phyloP scores from a whole-genome alignment of 78 protist genomes.

The Dictyostelium discoideum region DNA sequence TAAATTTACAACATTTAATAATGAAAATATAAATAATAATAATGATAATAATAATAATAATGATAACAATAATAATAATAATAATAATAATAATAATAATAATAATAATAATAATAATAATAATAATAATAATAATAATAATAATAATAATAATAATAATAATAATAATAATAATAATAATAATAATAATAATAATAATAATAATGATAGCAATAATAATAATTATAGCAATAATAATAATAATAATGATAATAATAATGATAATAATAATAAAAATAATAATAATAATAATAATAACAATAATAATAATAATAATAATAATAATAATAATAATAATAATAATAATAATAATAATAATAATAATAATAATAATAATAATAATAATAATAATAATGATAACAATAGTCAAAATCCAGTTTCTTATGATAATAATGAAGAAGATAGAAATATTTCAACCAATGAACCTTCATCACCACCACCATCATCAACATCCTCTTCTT shows the following conservation, averaged over 20 bases:
- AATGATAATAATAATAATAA: neutral
- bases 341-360: neutral
- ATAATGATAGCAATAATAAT: too few species aligned
- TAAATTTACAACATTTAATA: constrained; percentile 33
- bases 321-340: neutral
- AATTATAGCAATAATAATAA: neutral
- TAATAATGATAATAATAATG: too few species aligned
- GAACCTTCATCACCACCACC: neutral
- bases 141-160: too few species aligned
- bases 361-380: neutral
- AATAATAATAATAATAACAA: too few species aligned
- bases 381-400: too few species aligned
- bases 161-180: neutral
- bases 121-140: neutral
- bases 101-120: neutral
- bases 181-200: too few species aligned
- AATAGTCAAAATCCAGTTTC: neutral
- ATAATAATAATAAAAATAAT: neutral
- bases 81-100: neutral
- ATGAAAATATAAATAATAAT: neutral
- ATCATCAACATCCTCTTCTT: too few species aligned
- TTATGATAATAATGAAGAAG: neutral
- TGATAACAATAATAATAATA: neutral
- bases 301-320: neutral
- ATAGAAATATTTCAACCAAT: neutral